phyloP scores from a whole-genome alignment of 768 basidiomycete species.

The Rhodotorula babjevae region DNA sequence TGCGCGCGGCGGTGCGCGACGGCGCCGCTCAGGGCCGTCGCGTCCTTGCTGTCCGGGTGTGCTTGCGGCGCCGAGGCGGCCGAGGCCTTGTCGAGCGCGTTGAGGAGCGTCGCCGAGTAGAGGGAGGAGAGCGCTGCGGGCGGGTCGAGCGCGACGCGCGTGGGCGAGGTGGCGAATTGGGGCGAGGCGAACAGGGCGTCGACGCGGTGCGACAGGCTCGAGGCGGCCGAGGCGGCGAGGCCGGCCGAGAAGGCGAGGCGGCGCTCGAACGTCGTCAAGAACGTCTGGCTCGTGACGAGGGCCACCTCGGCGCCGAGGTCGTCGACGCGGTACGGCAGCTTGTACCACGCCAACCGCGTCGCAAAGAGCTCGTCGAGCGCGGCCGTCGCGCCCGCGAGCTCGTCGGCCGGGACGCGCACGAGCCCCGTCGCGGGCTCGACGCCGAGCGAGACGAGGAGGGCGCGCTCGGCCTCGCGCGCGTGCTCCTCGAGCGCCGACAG shows the following conservation, averaged over 20 bases:
- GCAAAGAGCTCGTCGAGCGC: slow-evolving; percentile 20
- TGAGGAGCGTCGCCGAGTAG: slow-evolving; percentile 26
- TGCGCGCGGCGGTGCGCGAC: slow-evolving; percentile 28
- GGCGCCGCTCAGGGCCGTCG: slow-evolving; percentile 26
- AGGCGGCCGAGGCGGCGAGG: slow-evolving; percentile 31
- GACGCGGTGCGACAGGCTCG: background rate
- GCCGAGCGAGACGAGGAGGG: slow-evolving; percentile 9
- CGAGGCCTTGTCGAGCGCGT: slow-evolving; percentile 19
- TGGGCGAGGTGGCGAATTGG: slow-evolving; percentile 10
- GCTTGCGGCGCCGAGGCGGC: background rate
- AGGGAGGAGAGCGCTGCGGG: slow-evolving; percentile 10
- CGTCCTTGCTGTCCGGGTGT: background rate
- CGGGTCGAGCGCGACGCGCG: slow-evolving; percentile 11
- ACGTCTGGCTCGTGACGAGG: slow-evolving; percentile 8
- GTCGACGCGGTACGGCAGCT: slow-evolving; percentile 39
- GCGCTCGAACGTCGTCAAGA: slow-evolving; percentile 26
- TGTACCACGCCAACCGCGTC: slow-evolving; percentile 39
- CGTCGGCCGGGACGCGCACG: slow-evolving; percentile 6
- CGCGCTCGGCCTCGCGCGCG: background rate
- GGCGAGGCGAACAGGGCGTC: slow-evolving; percentile 27
- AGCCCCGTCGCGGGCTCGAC: slow-evolving; percentile 14
- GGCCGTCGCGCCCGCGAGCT: background rate
- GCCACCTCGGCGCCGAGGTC: slow-evolving; percentile 39
- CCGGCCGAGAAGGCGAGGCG: slow-evolving; percentile 18
- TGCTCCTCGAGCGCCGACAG: slow-evolving; percentile 10